These are phyloP conservation scores for Psidium guajava DNA, from an alignment of 345 rosid species.

Conservation along the genomic window DNA sequence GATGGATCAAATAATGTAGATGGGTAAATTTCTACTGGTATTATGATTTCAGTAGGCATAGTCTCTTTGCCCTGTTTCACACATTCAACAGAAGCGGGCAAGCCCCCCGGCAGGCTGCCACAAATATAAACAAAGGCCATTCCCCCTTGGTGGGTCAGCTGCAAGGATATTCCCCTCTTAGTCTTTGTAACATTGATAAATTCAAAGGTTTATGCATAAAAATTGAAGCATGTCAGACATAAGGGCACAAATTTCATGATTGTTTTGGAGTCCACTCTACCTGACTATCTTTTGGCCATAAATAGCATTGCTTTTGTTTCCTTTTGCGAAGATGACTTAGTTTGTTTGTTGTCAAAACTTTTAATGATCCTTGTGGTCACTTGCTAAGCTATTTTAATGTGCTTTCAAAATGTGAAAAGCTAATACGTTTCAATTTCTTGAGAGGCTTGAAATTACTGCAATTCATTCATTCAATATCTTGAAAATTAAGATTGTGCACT, in stretches of 20 bases:
- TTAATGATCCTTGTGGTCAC: neutral
- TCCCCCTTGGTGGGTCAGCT: neutral
- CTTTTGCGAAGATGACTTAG: neutral
- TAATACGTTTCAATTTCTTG: neutral
- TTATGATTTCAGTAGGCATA: neutral
- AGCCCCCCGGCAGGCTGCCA: neutral
- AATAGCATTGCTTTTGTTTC: neutral
- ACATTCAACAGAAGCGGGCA: neutral
- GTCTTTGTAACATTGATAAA: neutral
- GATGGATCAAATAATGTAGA: conserved; percentile 51
- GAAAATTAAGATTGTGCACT: neutral
- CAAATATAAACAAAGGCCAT: neutral
- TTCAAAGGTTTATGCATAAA: neutral
- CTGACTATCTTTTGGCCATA: neutral
- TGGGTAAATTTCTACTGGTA: conserved; percentile 32
- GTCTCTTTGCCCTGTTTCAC: neutral
- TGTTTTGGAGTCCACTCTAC: neutral
- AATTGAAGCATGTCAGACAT: neutral
- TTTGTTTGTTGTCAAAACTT: neutral
- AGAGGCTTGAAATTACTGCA: neutral
- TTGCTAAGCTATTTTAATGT: neutral
- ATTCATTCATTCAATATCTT: neutral
- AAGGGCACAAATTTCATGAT: neutral
- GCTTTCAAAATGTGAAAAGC: neutral
- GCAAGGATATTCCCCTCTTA: neutral